Percentiles rank a stretch among this genome's conserved stretches.
phyloP scores from a whole-genome alignment of 306 rosid genomes.

The Lithocarpus polystachyus region DNA sequence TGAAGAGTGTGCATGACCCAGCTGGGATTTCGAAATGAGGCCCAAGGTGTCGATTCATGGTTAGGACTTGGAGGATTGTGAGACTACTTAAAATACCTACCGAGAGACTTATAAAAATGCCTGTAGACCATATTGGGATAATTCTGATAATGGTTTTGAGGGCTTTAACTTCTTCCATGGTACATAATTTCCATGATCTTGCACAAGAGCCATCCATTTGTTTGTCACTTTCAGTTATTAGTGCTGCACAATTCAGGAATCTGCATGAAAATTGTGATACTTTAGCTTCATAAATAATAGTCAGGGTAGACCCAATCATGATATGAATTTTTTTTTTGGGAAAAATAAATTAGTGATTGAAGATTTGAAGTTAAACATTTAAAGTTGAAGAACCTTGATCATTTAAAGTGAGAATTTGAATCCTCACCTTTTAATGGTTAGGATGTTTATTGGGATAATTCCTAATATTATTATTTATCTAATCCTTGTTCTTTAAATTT shows the following conservation, averaged over 20 bases:
- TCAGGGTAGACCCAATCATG: too few relatives aligned
- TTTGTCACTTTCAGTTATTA: constrained; percentile 17
- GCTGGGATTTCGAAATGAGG: constrained; percentile 25
- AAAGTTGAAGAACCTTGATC: too few relatives aligned
- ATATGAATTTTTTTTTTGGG: too few relatives aligned
- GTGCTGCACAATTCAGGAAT: constrained; percentile 25
- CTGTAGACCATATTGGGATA: constrained; percentile 30
- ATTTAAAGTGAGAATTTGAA: too few relatives aligned
- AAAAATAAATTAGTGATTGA: too few relatives aligned
- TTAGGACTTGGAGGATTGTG: constrained; percentile 30
- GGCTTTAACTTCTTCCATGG: constrained; percentile 36
- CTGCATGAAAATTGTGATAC: not conserved
- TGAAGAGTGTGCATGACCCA: constrained; percentile 16
- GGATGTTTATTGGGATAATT: too few relatives aligned
- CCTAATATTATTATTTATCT: too few relatives aligned
- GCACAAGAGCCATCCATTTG: constrained; percentile 4
- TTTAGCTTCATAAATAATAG: too few relatives aligned
- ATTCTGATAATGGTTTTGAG: constrained; percentile 24
- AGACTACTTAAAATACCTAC: constrained; percentile 14
- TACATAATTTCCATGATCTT: constrained; percentile 30
- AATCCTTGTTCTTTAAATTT: too few relatives aligned
- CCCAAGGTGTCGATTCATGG: constrained; percentile 28
- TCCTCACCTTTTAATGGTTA: too few relatives aligned
- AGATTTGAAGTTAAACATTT: too few relatives aligned
- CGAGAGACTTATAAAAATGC: constrained; percentile 18